Conservation (phyloP, 352 stramenopile genomes). For the Pythium coloratum region DNA sequence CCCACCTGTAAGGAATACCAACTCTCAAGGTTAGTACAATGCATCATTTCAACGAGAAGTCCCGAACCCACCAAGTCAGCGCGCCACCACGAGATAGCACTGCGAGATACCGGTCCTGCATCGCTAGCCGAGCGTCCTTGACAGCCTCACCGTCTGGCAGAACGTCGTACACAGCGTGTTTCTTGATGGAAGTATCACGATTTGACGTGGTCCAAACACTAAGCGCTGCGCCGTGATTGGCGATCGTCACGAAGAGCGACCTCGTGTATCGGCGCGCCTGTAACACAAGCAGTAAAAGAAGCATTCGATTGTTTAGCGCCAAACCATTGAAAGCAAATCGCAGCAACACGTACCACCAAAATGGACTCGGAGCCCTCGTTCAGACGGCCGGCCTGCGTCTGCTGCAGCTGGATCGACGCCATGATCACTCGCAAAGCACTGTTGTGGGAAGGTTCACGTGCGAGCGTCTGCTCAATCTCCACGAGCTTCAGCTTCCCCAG, state of each 20-base stretch:
- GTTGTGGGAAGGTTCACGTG: constrained; percentile 14
- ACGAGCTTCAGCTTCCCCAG: constrained; percentile 25
- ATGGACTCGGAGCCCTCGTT: constrained; percentile 15
- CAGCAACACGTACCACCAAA: constrained; percentile 21
- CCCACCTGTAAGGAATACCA: constrained; percentile 23
- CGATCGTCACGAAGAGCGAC: constrained; percentile 29
- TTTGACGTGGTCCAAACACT: constrained; percentile 25
- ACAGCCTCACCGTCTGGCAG: constrained; percentile 15
- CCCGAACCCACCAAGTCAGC: constrained; percentile 19
- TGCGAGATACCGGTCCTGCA: constrained; percentile 19
- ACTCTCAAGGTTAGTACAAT: neutral
- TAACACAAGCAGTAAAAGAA: neutral
- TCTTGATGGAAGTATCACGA: constrained; percentile 11
- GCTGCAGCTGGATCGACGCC: constrained; percentile 25
- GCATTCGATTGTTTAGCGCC: neutral
- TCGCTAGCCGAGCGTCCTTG: constrained; percentile 7
- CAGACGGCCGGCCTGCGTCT: constrained; percentile 16
- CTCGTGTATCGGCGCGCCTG: constrained; percentile 25
- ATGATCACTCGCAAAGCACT: constrained; percentile 22
- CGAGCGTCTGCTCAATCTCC: constrained; percentile 26
- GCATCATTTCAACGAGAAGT: neutral
- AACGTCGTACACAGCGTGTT: constrained; percentile 1
- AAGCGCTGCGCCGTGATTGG: constrained; percentile 24
- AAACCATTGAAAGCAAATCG: too few species aligned
- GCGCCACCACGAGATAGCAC: constrained; percentile 18